Conservation (phyloP, 768 basidiomycete species). For the Mycena haematopus region DNA sequence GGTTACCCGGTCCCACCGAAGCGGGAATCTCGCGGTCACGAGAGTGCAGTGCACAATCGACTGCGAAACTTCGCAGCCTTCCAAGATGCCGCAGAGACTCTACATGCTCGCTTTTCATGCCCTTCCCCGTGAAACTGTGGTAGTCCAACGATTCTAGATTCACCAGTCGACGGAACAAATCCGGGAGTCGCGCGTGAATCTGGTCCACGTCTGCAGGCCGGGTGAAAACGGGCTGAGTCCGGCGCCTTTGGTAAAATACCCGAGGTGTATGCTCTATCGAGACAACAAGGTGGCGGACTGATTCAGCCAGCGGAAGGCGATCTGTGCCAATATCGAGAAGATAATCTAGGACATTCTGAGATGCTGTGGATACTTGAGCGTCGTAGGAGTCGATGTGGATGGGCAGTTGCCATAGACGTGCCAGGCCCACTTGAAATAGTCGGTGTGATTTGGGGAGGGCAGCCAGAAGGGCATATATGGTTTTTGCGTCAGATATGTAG, state of each 20-base stretch:
- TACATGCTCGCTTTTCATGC: constrained; percentile 12
- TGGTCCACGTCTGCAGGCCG: background rate
- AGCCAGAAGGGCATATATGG: background rate
- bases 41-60: constrained; percentile 23
- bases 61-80: constrained; percentile 9
- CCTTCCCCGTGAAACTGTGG: constrained; percentile 17
- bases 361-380: constrained; percentile 3
- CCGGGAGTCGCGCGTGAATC: constrained; percentile 7
- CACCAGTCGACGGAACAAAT: constrained; percentile 11
- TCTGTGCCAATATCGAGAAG: background rate
- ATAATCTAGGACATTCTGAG: constrained; percentile 5
- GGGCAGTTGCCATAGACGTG: constrained; percentile 19
- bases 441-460: constrained; percentile 9
- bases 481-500: constrained; percentile 5
- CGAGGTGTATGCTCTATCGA: background rate
- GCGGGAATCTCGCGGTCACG: constrained; percentile 8
- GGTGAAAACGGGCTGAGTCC: background rate
- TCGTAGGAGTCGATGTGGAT: constrained; percentile 21
- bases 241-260: background rate
- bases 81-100: constrained; percentile 9
- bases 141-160: constrained; percentile 31
- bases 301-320: background rate
- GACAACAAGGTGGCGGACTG: constrained; percentile 9
- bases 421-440: constrained; percentile 6
- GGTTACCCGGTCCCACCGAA: background rate